phyloP scores from a whole-genome alignment of 371 early-diverging fungal species.

The Mortierella sp. region DNA sequence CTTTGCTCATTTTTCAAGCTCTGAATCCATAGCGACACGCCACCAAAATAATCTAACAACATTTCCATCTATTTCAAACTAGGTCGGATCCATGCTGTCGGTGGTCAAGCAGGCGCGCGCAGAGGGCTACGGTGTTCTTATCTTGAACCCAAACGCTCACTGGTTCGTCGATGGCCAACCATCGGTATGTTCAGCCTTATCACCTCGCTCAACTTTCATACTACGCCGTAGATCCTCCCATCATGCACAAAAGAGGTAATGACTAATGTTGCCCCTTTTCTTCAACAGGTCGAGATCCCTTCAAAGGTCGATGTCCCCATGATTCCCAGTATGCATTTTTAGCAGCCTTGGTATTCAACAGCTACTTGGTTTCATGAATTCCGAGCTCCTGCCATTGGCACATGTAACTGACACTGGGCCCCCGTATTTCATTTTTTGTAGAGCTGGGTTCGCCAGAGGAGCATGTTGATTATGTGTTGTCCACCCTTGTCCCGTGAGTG shows the following conservation, averaged over 20 bases:
- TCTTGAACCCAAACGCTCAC: conserved; percentile 47
- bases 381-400: no score
- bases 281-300: conserved; percentile 7
- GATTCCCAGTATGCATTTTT: neutral
- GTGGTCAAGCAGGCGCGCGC: conserved; percentile 24
- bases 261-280: neutral
- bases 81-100: conserved; percentile 30
- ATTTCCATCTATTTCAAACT: neutral
- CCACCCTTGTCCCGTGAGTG: conserved; percentile 28
- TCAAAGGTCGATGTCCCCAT: neutral
- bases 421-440: neutral
- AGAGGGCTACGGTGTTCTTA: conserved; percentile 32
- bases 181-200: conserved; percentile 11
- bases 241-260: neutral
- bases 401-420: neutral
- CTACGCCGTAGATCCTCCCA: neutral
- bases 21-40: neutral
- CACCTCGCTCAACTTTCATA: no score
- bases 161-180: conserved; percentile 33
- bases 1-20: neutral
- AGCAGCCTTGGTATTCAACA: neutral
- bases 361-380: no score
- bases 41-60: neutral
- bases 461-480: conserved; percentile 37
- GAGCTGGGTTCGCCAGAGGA: conserved; percentile 32